Base-by-base conservation (phyloP, 768 basidiomycete genomes). In the Crassisporium funariophilum region DNA sequence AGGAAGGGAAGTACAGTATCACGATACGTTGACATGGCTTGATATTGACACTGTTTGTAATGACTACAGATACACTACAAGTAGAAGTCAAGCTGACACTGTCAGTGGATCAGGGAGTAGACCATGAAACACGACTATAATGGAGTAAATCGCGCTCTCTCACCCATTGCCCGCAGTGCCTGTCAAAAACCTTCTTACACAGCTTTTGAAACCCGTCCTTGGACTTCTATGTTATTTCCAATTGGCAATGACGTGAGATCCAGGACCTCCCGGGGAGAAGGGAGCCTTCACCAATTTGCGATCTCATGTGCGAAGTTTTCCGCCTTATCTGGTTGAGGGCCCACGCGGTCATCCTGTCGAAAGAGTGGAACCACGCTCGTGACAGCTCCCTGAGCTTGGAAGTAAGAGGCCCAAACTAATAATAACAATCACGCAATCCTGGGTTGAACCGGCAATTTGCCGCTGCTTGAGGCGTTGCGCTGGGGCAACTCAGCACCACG, bases 111-210 rank as follows among this genome's bases (percentile, higher is more conserved):
- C 53, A 54, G 51, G n/a, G 56, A 46, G 47, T 38, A 44, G 16
- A 35, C 45, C 43, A 52, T 58, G 56, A 58, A 58, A 58, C 56
- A 33, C 56, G 37, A 44, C 33, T 36, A 17, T 33, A 43, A 35
- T 37, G 21, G 27, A 44, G 49, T 49, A 50, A 29, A 29, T 43
- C 36, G 33, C 34, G 33, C 46, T 53, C 50, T 44, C 56, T 47
- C 12, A 17, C 36, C 52, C 44, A 44, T 22, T 38, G 40, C 16
- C 22, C 35, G 15, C 48, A 50, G 48, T 47, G 36, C 47, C 44
- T 54, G 47, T 52, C 45, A 42, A 44, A 54, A 36, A 44, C 23
- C 22, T 17, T 27, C 35, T 31, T 42, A 43, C 53, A 54, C 50
- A 52, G 50, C 53, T 47, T 52, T 56, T 16, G 12, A 19, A 4